A percentile compares a stretch with the other conserved stretches of the same genome.
phyloP scores from a whole-genome alignment of 805 yeast genomes.

The Myxozyma vanderwaltii region DNA sequence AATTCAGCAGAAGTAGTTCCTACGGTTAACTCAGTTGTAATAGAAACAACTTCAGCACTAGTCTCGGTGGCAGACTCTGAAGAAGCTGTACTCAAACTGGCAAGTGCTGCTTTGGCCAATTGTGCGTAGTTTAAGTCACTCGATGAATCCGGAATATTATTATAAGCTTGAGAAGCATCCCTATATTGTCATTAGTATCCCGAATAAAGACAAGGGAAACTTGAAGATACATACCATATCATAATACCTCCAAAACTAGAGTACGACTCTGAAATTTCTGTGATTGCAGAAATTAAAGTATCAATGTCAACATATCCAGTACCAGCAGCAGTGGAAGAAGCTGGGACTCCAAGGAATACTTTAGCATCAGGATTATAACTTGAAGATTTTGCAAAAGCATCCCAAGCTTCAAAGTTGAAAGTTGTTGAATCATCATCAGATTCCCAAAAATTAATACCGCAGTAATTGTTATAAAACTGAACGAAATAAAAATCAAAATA shows the following conservation, averaged over 20 bases:
- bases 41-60: not conserved
- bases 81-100: slow-evolving; percentile 8
- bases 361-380: slow-evolving; percentile 52
- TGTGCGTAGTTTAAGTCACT: slow-evolving; percentile 49
- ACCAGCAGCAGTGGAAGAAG: slow-evolving; percentile 54
- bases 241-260: slow-evolving; percentile 66
- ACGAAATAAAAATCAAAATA: slow-evolving; percentile 61
- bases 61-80: not conserved
- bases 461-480: slow-evolving; percentile 66
- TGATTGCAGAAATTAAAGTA: slow-evolving; percentile 43
- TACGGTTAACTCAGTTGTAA: not conserved
- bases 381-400: slow-evolving; percentile 59
- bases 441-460: slow-evolving; percentile 41
- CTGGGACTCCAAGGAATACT: slow-evolving; percentile 67
- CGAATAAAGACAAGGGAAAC: not conserved
- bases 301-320: slow-evolving; percentile 56
- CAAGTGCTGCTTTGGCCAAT: slow-evolving; percentile 50
- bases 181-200: slow-evolving; percentile 41
- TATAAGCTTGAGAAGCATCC: slow-evolving; percentile 61
- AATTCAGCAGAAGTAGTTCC: not conserved
- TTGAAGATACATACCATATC: slow-evolving; percentile 60
- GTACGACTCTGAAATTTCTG: slow-evolving; percentile 18
- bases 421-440: slow-evolving; percentile 17
- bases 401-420: slow-evolving; percentile 55
- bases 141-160: slow-evolving; percentile 46